Evolutionary conservation across 2,329 filamentous ascomycete genomes (phyloP).

Genomic region (Ascochyta koolunga): DNA sequence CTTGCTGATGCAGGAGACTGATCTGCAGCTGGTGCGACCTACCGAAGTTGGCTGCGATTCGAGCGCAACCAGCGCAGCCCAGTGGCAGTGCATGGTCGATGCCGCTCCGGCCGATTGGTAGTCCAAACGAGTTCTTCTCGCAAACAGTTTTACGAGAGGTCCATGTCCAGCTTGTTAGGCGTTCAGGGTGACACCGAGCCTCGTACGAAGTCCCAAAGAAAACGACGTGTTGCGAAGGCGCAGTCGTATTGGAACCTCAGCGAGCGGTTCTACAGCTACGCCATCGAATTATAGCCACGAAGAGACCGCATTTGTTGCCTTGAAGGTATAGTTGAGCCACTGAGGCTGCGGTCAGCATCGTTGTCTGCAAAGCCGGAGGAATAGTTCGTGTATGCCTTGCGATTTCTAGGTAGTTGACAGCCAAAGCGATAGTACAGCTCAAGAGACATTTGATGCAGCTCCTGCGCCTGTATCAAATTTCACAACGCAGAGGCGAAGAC

Average conservation of each 20-base stretch:
- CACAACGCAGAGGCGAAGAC: no score
- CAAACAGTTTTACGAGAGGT: neutral
- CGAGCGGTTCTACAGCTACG: neutral
- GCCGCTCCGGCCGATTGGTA: neutral
- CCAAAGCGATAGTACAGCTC: no score
- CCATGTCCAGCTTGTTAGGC: neutral
- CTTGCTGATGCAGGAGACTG: neutral
- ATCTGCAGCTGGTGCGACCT: neutral
- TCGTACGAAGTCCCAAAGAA: neutral
- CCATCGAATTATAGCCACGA: neutral
- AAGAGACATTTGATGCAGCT: no score
- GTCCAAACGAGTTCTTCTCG: neutral
- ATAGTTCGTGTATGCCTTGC: neutral
- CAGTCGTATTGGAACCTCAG: neutral
- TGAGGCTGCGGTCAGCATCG: neutral
- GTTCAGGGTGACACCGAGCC: neutral
- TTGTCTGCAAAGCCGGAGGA: neutral
- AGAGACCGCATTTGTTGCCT: neutral
- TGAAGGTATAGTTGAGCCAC: neutral
- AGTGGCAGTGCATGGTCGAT: neutral
- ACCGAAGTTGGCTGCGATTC: neutral
- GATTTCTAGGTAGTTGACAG: no score
- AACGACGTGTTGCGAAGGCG: neutral
- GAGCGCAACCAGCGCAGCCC: neutral
- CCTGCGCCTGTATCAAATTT: no score